Percentiles rank a stretch among this genome's conserved stretches.
These are phyloP conservation scores for Peniophora sp. DNA, from an alignment of 1,284 basidiomycete genomes.

Conservation along the genomic window DNA sequence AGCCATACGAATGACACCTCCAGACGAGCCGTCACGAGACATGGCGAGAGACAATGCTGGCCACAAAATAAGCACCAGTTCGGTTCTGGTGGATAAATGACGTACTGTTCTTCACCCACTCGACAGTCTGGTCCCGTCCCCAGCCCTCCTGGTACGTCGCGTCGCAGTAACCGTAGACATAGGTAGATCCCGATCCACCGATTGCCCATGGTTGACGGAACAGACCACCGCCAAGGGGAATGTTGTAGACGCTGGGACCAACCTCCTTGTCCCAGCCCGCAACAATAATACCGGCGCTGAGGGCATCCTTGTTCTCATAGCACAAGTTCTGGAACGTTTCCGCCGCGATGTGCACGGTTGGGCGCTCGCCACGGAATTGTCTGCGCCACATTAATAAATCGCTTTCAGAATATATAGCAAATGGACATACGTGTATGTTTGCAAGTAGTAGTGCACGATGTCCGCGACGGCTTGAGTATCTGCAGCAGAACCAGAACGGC, in stretches of 20 bases:
- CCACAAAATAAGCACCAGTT: conserved; percentile 1
- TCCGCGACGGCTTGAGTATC: conserved; percentile 98
- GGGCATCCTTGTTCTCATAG: conserved; percentile 88
- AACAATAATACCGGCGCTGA: conserved; percentile 95
- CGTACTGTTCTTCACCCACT: conserved; percentile 96
- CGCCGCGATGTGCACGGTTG: conserved; percentile 80
- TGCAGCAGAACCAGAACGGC: conserved; percentile 95
- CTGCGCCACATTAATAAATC: conserved; percentile 27
- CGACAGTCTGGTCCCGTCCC: conserved; percentile 84
- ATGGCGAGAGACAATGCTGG: conserved; percentile 91
- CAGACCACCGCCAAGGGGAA: conserved; percentile 88
- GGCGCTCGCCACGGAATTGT: conserved; percentile 59
- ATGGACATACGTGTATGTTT: conserved; percentile 60
- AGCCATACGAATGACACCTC: conserved; percentile 95
- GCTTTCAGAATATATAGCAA: not conserved
- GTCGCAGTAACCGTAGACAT: conserved; percentile 99
- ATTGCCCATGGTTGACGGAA: conserved; percentile 98
- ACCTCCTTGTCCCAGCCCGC: conserved; percentile 94
- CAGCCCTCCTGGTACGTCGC: conserved; percentile 96
- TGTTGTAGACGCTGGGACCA: conserved; percentile 96
- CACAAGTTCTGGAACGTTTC: conserved; percentile 85
- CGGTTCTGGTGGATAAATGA: conserved; percentile 16
- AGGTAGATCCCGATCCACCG: conserved; percentile 94
- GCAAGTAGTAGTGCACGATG: conserved; percentile 81
- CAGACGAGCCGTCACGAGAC: conserved; percentile 96